Evolutionary conservation across 176 grass and related monocot genomes (phyloP).

Genomic region (Musa acuminata): DNA sequence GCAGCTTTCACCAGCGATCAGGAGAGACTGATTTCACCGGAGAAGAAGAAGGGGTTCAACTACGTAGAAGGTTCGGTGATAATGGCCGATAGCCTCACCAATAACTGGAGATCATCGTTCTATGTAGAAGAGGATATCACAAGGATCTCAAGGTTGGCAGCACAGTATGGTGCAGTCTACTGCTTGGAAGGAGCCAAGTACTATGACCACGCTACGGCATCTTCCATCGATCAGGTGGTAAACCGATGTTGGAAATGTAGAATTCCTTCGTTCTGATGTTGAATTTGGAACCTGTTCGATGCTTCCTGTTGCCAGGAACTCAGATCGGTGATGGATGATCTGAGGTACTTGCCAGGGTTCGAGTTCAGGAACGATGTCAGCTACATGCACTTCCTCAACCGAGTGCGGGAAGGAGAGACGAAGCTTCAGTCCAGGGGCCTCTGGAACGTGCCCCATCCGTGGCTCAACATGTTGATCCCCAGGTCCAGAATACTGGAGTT

Average conservation of each 20-base stretch:
- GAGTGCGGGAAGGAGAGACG: slow-evolving; percentile 1
- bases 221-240: slow-evolving; percentile 5
- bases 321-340: not conserved
- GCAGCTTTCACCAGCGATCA: slow-evolving; percentile 4
- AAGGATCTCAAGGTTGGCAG: not conserved
- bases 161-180: slow-evolving; percentile 7
- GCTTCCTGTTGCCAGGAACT: not conserved
- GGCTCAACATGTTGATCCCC: slow-evolving; percentile 17
- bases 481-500: slow-evolving; percentile 3
- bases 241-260: not conserved
- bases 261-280: too few relatives aligned
- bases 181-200: slow-evolving; percentile 10
- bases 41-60: slow-evolving; percentile 2
- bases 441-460: slow-evolving; percentile 15
- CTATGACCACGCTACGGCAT: not conserved
- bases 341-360: not conserved
- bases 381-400: slow-evolving; percentile 10
- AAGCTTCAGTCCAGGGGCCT: slow-evolving; percentile 3
- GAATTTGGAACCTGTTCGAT: too few relatives aligned
- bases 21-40: not conserved
- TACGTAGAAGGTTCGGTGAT: slow-evolving; percentile 13
- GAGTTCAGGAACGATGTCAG: slow-evolving; percentile 18
- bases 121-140: not conserved
- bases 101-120: slow-evolving; percentile 22
- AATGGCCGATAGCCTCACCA: not conserved